Conservation (phyloP, 345 rosid species). For the Citrus glauca region DNA sequence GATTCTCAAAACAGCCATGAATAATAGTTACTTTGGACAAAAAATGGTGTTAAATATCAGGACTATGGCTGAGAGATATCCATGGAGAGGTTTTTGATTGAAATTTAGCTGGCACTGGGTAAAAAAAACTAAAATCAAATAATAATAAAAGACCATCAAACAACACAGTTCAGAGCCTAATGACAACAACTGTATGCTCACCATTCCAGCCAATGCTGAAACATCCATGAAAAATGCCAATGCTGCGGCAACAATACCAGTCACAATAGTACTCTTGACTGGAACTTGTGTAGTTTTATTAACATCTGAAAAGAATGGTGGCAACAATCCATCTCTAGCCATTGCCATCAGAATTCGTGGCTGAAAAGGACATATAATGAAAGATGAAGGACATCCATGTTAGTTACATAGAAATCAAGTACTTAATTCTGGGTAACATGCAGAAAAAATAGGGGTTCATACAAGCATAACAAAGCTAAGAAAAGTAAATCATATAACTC, state of each 20-base stretch:
- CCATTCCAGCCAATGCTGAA: conserved; percentile 88
- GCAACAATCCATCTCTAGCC: conserved; percentile 93
- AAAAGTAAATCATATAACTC: background rate
- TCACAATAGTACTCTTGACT: conserved; percentile 64
- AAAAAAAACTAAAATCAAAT: too few relatives aligned
- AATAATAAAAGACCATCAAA: background rate
- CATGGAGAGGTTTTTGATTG: background rate
- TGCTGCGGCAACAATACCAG: conserved; percentile 67
- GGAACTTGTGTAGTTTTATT: conserved; percentile 70
- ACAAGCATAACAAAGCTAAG: conserved; percentile 7
- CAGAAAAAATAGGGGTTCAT: background rate
- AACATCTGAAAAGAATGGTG: conserved; percentile 75
- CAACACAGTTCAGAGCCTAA: background rate
- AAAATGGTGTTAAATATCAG: background rate
- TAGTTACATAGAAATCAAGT: background rate
- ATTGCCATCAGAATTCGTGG: conserved; percentile 93
- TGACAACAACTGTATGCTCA: conserved; percentile 24
- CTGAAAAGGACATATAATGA: conserved; percentile 30
- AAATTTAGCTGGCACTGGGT: background rate
- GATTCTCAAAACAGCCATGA: background rate
- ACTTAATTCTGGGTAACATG: background rate
- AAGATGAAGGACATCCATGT: background rate
- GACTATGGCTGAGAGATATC: background rate
- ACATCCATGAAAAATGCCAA: conserved; percentile 84
- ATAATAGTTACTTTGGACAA: background rate